Base-by-base conservation (phyloP, 2,329 filamentous ascomycete species). In the Exophiala alcalophila region DNA sequence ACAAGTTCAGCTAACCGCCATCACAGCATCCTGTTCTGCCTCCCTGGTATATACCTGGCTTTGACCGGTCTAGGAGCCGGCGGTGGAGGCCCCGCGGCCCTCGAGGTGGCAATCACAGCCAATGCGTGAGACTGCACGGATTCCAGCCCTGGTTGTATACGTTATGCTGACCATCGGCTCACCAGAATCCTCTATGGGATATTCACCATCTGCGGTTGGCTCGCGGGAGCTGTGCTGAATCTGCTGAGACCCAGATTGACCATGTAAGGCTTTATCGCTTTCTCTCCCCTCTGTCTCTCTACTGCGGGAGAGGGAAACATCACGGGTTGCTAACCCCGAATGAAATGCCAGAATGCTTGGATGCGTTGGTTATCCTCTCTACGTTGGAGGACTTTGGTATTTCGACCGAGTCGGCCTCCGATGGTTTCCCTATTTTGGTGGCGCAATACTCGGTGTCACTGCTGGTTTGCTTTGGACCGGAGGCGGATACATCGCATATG, bases 171-270 rank as follows among this genome's bases (percentile, higher is more conserved):
- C 24, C 8, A 24, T 35, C n/a, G 42, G 30, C 8, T 42, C 47
- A 26, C 31, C n/a, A n/a, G 44, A 24, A 51, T 54, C 21, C 41
- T 54, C n/a, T 55, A 55, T 23, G 51, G 44, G 1, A 20, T 52
- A 7, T 55, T 47, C 24, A 36, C 40, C 2, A 11, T 55, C 15
- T 30, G 38, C 11, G 44, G 41, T 3, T 50, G 26, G 20, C 32
- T 46, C 19, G 48, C 24, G 4, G 47, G 47, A 12, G 34, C 47
- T 4, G 21, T 54, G 15, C 15, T 55, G 10, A 54, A 55, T 27
- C 9, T 34, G 3, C n/a, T 55, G 12, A 36, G 44, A 11, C 53
- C 53, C 18, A 18, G 42, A 21, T 21, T 47, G 9, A 52, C 40
- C 20, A 23, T 51, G 5, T 18, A n/a, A n/a, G n/a, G n/a, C n/a